phyloP scores from a whole-genome alignment of 495 filamentous ascomycete species.

The Penicillium manginii region DNA sequence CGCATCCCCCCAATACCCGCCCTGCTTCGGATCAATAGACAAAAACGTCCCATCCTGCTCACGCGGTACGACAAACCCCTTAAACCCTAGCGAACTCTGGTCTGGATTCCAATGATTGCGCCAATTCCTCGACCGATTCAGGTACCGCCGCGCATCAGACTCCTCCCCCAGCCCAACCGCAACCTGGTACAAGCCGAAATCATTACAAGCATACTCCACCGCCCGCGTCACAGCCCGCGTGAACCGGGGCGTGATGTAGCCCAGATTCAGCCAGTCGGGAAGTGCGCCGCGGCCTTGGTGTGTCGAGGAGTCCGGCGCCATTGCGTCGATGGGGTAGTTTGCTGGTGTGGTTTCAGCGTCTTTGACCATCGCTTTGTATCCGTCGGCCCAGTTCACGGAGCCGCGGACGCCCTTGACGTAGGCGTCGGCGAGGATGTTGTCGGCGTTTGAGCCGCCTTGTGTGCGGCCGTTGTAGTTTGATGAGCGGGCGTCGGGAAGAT shows the following conservation, averaged over 20 bases:
- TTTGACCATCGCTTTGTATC: conserved; percentile 69
- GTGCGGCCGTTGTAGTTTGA: conserved; percentile 72
- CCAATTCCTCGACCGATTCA: conserved; percentile 69
- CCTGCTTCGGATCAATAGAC: conserved; percentile 55
- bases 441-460: conserved; percentile 75
- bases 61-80: conserved; percentile 68
- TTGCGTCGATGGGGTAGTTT: conserved; percentile 65
- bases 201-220: conserved; percentile 71
- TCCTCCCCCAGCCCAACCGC: conserved; percentile 55
- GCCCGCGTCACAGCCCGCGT: conserved; percentile 65
- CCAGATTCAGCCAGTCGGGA: conserved; percentile 66
- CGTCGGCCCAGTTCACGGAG: conserved; percentile 70
- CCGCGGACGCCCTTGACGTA: conserved; percentile 72
- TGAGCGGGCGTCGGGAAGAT: conserved; percentile 65
- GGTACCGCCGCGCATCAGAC: conserved; percentile 61
- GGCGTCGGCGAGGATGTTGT: conserved; percentile 75
- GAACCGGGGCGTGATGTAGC: conserved; percentile 67
- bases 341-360: conserved; percentile 66
- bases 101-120: conserved; percentile 71
- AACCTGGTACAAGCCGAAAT: conserved; percentile 62
- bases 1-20: conserved; percentile 66
- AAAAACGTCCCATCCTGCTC: conserved; percentile 56
- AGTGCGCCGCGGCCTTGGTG: conserved; percentile 74
- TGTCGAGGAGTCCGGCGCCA: conserved; percentile 63
- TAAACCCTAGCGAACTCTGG: conserved; percentile 56